A percentile compares a stretch with the other conserved stretches of the same genome.
Conservation (phyloP, 805 yeast genomes). For the Hemisphaericaspora nanyangensis region DNA sequence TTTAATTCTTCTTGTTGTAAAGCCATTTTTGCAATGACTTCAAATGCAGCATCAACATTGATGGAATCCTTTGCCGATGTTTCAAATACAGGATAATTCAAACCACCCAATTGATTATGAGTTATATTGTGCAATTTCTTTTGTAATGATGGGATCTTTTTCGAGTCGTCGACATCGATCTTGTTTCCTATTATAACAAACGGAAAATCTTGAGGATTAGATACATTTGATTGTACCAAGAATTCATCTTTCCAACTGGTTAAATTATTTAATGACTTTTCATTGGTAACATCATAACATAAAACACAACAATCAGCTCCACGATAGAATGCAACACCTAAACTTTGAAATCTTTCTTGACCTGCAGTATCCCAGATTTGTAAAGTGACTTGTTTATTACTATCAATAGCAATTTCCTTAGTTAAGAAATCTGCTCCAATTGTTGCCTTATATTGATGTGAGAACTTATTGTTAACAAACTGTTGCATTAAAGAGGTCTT, state of each 20-base stretch:
- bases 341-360: constrained; percentile 93
- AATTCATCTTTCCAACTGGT: constrained; percentile 95
- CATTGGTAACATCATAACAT: constrained; percentile 93
- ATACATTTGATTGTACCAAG: constrained; percentile 85
- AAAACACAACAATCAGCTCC: constrained; percentile 98
- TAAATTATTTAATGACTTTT: constrained; percentile 85
- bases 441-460: constrained; percentile 95
- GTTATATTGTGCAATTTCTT: constrained; percentile 49
- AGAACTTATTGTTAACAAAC: constrained; percentile 90
- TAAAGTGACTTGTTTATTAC: constrained; percentile 65
- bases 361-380: constrained; percentile 99
- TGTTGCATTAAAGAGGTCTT: constrained; percentile 97
- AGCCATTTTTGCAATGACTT: constrained; percentile 93
- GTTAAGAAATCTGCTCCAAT: constrained; percentile 97
- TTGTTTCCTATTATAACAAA: constrained; percentile 94
- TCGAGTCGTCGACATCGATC: constrained; percentile 89
- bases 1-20: constrained; percentile 91
- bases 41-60: constrained; percentile 93
- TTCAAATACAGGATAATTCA: constrained; percentile 79
- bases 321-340: constrained; percentile 95
- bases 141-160: constrained; percentile 60
- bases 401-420: constrained; percentile 84
- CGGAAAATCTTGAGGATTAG: constrained; percentile 93
- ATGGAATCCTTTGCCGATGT: constrained; percentile 97
- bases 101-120: constrained; percentile 53